Evolutionary conservation across 116 monocot species (phyloP).

Genomic region (Dioscorea cayenensis): DNA sequence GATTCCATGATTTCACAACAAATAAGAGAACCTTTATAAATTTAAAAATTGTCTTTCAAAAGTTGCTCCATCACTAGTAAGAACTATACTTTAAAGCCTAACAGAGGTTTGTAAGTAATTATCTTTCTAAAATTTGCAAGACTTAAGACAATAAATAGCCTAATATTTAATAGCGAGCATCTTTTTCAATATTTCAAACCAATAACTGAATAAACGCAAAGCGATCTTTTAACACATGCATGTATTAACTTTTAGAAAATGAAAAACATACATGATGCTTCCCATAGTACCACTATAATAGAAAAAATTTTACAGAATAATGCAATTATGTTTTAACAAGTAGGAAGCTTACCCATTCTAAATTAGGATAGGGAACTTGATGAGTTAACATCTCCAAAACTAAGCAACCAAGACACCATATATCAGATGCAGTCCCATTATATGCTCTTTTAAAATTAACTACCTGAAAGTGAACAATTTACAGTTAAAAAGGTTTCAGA

Average conservation of each 20-base stretch:
- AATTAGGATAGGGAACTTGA: constrained; percentile 61
- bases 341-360: constrained; percentile 68
- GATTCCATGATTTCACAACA: too few species aligned
- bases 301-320: neutral
- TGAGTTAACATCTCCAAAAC: constrained; percentile 83
- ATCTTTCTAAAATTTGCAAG: too few species aligned
- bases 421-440: constrained; percentile 71
- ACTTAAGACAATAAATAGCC: too few species aligned
- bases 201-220: too few species aligned
- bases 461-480: constrained; percentile 35
- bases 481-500: neutral
- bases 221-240: neutral
- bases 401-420: constrained; percentile 94
- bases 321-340: neutral
- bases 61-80: too few species aligned
- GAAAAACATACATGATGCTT: neutral
- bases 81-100: too few species aligned
- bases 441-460: constrained; percentile 50
- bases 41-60: too few species aligned
- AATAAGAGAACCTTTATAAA: too few species aligned
- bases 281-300: neutral
- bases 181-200: too few species aligned
- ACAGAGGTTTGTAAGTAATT: too few species aligned
- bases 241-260: neutral
- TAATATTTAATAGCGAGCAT: too few species aligned